These are phyloP conservation scores for Plasmopara halstedii DNA, from an alignment of 352 stramenopile genomes.

Conservation along the genomic window DNA sequence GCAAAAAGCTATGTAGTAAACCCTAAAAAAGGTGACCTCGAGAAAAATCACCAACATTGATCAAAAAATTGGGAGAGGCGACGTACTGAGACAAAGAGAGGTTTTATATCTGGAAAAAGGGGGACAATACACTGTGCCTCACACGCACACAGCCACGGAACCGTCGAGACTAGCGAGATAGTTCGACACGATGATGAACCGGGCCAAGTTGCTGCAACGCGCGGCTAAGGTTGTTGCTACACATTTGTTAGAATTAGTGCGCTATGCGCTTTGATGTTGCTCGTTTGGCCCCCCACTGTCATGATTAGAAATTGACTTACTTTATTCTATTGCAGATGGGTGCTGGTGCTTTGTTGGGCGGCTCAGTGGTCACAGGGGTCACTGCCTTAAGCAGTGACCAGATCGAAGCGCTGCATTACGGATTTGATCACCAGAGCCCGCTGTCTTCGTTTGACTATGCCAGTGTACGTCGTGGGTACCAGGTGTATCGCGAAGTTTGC, in stretches of 20 bases:
- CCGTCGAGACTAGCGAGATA: constrained; percentile 37
- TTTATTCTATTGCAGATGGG: constrained; percentile 39
- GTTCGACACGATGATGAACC: constrained; percentile 63
- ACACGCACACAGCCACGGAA: constrained; percentile 38
- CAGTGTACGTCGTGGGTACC: constrained; percentile 95
- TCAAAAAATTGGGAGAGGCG: constrained; percentile 11
- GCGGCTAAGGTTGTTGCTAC: constrained; percentile 53
- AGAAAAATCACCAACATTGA: too few species aligned
- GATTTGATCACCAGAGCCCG: constrained; percentile 82
- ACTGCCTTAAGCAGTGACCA: constrained; percentile 80
- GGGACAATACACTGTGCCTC: constrained; percentile 17
- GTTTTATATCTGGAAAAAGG: constrained; percentile 4
- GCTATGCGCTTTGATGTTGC: not conserved
- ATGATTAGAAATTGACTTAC: not conserved
- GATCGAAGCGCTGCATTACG: constrained; percentile 83
- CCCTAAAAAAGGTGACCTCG: too few species aligned
- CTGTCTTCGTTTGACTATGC: constrained; percentile 88
- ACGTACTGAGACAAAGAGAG: constrained; percentile 4
- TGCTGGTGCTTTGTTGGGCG: constrained; percentile 55
- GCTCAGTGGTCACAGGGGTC: constrained; percentile 72
- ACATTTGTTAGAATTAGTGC: not conserved
- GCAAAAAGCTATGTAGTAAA: too few species aligned
- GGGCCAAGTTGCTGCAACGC: constrained; percentile 60
- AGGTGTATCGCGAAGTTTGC: constrained; percentile 99
- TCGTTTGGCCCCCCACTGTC: not conserved